Evolutionary conservation across 306 rosid species (phyloP), one percentile per base, ranked within the genome.

Genomic region (Echinosophora koreensis): DNA sequence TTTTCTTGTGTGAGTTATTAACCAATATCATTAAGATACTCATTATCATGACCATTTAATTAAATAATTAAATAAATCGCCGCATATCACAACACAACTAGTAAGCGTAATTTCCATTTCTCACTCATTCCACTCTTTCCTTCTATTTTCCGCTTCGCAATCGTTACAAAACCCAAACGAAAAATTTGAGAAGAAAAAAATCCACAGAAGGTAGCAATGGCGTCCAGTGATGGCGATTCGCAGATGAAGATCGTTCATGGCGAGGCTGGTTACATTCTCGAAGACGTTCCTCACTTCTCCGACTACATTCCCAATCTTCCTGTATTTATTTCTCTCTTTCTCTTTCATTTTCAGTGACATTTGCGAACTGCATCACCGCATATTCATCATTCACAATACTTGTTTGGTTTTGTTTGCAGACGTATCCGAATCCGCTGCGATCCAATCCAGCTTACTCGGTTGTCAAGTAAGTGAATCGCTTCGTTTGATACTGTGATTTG

Each of bases 371-470:
- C 55, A 30, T 77, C 69, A n/a, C 13, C 69, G 18, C 13, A 46
- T 47, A 47, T 70, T 80, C 14, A 16, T 12, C 12, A 47, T 70
- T 80, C 14, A 16, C 16, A 2, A 28, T 74, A n/a, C 14, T 46
- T 56, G 6, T 1, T 12, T 13, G 46, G 18, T 67, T 68, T 66
- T 67, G 69, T 16, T 22, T 82, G 82, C 84, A 95, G 98, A 92
- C 93, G 4, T 82, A 83, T 82, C 74, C 89, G 5, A 95, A 95
- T 91, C 99, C 97, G 0, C 80, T 95, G 81, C 97, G 96, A 78
- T 90, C 92, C 74, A 95, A 92, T 89, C 96, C 98, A 61, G 97
- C 98, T 9, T 95, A 92, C 83, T 95, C 99, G 38, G 99, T 92
- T 14, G 99, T 95, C 6, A 95, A 92, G 98, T 95, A 79, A 80